A percentile compares a stretch with the other conserved stretches of the same genome.
Evolutionary conservation across 1,139 yeast species (phyloP).

Genomic region (Arxiozyma telluris): DNA sequence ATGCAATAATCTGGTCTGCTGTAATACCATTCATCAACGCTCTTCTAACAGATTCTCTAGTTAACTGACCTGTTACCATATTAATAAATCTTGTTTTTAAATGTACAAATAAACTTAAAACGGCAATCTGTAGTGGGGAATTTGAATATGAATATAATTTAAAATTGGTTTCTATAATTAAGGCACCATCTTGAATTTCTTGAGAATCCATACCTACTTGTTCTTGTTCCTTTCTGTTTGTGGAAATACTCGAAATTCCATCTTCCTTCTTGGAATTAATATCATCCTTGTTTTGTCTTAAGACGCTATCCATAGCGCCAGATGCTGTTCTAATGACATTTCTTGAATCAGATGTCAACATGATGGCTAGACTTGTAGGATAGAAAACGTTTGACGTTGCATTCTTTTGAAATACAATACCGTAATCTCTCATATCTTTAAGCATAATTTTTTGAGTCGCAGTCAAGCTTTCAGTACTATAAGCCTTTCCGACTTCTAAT

Average conservation of each 20-base stretch:
- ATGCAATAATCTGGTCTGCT: conserved; percentile 87
- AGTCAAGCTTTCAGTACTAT: conserved; percentile 60
- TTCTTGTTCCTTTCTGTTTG: conserved; percentile 27
- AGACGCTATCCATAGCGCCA: conserved; percentile 55
- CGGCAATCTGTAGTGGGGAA: conserved; percentile 91
- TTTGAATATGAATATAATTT: conserved; percentile 89
- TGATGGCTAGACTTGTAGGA: conserved; percentile 87
- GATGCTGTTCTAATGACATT: conserved; percentile 57
- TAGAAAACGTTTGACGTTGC: conserved; percentile 60
- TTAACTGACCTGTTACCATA: conserved; percentile 87
- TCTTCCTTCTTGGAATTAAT: conserved; percentile 10
- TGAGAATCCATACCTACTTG: conserved; percentile 18
- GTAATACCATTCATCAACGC: conserved; percentile 87
- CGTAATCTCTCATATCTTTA: conserved; percentile 84
- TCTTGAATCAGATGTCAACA: conserved; percentile 76
- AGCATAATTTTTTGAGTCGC: conserved; percentile 81
- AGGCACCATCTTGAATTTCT: conserved; percentile 44
- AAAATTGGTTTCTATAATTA: conserved; percentile 88
- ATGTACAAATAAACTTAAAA: conserved; percentile 78
- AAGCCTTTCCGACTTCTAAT: conserved; percentile 80
- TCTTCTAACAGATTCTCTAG: conserved; percentile 80
- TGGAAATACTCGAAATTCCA: conserved; percentile 19
- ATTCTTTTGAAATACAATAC: conserved; percentile 72
- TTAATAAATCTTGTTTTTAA: conserved; percentile 77
- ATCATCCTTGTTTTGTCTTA: conserved; percentile 33